Percentiles rank a stretch among this genome's conserved stretches.
Evolutionary conservation across 495 filamentous ascomycete genomes (phyloP).

Genomic region (Sordaria brevicollis): DNA sequence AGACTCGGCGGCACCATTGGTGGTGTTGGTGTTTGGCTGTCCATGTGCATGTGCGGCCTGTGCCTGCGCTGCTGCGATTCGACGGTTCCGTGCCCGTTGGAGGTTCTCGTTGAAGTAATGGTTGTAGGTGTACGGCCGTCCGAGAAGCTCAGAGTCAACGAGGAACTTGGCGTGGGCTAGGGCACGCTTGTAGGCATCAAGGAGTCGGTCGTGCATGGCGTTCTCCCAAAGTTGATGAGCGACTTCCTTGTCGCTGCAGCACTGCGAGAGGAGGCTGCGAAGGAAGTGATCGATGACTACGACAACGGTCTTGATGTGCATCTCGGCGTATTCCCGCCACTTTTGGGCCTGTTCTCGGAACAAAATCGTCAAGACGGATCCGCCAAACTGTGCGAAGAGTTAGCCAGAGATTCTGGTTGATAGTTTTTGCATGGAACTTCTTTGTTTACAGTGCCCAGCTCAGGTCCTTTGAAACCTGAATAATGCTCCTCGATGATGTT

Average conservation of each 20-base stretch:
- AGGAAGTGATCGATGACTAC: background rate
- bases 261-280: background rate
- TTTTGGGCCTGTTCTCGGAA: background rate
- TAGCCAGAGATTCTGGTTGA: background rate
- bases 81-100: constrained; percentile 20
- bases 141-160: constrained; percentile 35
- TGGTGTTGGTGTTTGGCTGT: too few species aligned
- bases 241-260: background rate
- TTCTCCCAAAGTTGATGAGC: constrained; percentile 18
- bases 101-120: constrained; percentile 43
- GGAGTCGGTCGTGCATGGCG: constrained; percentile 31
- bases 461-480: background rate
- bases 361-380: background rate
- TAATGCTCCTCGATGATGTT: background rate
- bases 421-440: background rate
- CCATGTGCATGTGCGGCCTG: background rate
- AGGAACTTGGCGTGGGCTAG: constrained; percentile 35
- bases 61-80: constrained; percentile 7
- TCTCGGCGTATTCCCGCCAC: background rate
- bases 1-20: background rate
- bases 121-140: constrained; percentile 35
- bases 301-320: background rate
- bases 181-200: constrained; percentile 27
- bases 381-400: background rate
- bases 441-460: background rate